phyloP scores from a whole-genome alignment of 306 rosid species.

The Corylus americana region DNA sequence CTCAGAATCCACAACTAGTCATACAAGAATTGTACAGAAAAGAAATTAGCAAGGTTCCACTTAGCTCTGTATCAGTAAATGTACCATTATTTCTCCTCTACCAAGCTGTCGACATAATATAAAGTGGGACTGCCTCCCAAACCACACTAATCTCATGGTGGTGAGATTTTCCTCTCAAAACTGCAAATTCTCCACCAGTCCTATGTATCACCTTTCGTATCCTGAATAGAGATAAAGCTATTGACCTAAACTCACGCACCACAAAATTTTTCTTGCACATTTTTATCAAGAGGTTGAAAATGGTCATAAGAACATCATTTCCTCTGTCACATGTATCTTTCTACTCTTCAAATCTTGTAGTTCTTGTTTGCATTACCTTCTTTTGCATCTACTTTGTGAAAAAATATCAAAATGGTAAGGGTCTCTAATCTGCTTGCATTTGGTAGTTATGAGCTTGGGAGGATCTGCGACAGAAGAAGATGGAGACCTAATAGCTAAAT shows the following conservation, averaged over 20 bases:
- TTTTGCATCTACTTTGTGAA: background rate
- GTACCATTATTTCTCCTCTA: background rate
- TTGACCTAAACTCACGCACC: background rate
- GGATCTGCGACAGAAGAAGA: constrained; percentile 81
- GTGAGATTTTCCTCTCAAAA: background rate
- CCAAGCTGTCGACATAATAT: background rate
- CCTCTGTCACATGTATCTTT: background rate
- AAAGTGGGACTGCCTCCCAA: background rate
- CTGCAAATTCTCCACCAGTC: no score
- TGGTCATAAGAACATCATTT: background rate
- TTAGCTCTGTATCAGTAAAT: background rate
- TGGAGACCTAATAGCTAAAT: constrained; percentile 59
- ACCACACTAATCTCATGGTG: background rate
- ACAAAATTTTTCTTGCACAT: background rate
- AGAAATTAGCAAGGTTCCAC: background rate
- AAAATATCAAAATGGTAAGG: background rate
- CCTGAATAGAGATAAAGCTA: background rate
- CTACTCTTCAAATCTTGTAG: background rate
- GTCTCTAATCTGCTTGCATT: constrained; percentile 25
- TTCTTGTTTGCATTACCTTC: background rate
- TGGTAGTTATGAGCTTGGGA: constrained; percentile 84
- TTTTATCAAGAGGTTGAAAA: background rate
- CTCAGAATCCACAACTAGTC: background rate
- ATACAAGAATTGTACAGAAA: background rate
- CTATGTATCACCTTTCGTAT: background rate